Evolutionary conservation across 1,284 basidiomycete species (phyloP).

Genomic region (Agroathelia rolfsii): DNA sequence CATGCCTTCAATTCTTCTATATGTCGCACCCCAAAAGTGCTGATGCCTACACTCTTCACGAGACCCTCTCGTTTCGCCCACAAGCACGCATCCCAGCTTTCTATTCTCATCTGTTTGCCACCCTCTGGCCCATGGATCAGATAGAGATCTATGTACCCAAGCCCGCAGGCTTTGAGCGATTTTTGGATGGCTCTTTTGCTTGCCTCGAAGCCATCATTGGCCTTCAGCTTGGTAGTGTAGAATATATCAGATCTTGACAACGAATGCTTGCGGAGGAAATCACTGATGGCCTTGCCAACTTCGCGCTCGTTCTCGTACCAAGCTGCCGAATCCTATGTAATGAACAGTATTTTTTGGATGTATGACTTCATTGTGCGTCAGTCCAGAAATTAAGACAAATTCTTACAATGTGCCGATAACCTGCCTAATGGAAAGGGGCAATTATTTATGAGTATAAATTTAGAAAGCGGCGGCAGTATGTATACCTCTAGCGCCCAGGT

Average conservation of each 20-base stretch:
- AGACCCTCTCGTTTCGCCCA: constrained; percentile 52
- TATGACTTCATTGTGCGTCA: constrained; percentile 12
- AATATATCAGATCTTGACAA: constrained; percentile 49
- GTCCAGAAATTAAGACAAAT: constrained; percentile 4
- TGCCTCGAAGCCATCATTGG: constrained; percentile 42
- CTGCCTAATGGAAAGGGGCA: constrained; percentile 28
- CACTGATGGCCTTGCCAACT: constrained; percentile 49
- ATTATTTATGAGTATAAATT: constrained; percentile 4
- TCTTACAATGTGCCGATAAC: constrained; percentile 58
- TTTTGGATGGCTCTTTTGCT: constrained; percentile 40
- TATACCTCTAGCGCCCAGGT: constrained; percentile 53
- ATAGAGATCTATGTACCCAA: constrained; percentile 60
- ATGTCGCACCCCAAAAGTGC: constrained; percentile 61
- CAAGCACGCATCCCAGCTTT: constrained; percentile 47
- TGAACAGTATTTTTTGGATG: constrained; percentile 10
- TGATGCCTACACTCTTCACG: constrained; percentile 58
- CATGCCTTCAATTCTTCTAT: constrained; percentile 51
- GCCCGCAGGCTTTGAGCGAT: constrained; percentile 42
- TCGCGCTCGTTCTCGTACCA: constrained; percentile 68
- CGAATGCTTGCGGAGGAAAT: constrained; percentile 37
- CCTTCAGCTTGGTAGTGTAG: constrained; percentile 61
- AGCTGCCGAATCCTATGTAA: constrained; percentile 38
- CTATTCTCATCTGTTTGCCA: constrained; percentile 37
- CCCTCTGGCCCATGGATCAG: constrained; percentile 59
- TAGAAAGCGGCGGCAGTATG: constrained; percentile 8